These are phyloP conservation scores for Sclerospora graminicola DNA, from an alignment of 352 stramenopile genomes.

Conservation along the genomic window DNA sequence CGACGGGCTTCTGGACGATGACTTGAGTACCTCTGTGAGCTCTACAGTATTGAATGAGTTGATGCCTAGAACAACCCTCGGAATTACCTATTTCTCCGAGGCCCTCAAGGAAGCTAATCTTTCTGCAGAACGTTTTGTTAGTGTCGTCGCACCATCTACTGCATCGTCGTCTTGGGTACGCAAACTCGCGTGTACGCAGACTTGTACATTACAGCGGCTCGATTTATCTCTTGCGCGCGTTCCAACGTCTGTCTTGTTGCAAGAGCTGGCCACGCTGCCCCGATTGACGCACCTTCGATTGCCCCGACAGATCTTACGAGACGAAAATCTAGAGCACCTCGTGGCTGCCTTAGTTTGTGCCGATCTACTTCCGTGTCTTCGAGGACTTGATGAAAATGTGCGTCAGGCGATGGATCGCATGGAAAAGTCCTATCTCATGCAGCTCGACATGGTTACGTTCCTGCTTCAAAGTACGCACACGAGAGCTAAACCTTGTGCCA, in stretches of 20 bases:
- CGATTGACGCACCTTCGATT: conserved; percentile 54
- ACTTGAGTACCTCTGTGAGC: conserved; percentile 1
- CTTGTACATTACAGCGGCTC: conserved; percentile 44
- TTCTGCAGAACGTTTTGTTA: conserved; percentile 47
- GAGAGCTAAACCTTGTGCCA: conserved; percentile 1
- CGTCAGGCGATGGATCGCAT: conserved; percentile 55
- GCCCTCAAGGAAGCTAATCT: conserved; percentile 40
- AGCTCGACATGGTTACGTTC: conserved; percentile 62
- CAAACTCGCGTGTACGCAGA: conserved; percentile 37
- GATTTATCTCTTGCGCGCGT: conserved; percentile 47
- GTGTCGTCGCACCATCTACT: conserved; percentile 36
- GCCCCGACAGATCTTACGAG: conserved; percentile 45
- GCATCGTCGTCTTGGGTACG: conserved; percentile 58
- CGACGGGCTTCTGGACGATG: conserved; percentile 6
- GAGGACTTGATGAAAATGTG: conserved; percentile 49
- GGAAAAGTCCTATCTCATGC: conserved; percentile 53
- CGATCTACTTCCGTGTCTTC: conserved; percentile 34
- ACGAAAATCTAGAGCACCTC: conserved; percentile 70
- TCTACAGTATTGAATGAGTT: conserved; percentile 16
- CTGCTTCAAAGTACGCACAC: conserved; percentile 25
- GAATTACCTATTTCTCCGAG: conserved; percentile 31
- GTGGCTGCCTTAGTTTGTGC: conserved; percentile 50
- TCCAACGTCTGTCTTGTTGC: conserved; percentile 52
- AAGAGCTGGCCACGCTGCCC: conserved; percentile 38
- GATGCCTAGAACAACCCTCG: conserved; percentile 35